These are phyloP conservation scores for Backusella mclennaniae DNA, from an alignment of 192 early-diverging fungal genomes.

Conservation along the genomic window DNA sequence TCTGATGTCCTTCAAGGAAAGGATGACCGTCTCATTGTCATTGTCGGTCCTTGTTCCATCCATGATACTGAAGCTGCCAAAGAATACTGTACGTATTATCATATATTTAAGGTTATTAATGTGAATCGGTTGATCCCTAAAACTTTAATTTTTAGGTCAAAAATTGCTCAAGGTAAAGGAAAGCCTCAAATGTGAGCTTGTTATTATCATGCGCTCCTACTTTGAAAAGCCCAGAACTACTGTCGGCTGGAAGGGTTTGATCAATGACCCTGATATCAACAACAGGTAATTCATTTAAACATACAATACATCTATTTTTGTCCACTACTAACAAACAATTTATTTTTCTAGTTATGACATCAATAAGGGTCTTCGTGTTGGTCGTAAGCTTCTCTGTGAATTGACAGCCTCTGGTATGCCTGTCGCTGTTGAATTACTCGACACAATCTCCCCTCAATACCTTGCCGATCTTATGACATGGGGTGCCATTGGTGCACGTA, in stretches of 20 bases:
- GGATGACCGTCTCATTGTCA: conserved; percentile 79
- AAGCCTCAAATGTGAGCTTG: conserved; percentile 56
- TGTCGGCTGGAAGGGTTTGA: conserved; percentile 94
- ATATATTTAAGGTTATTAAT: neutral
- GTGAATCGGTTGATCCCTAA: neutral
- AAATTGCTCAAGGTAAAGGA: conserved; percentile 44
- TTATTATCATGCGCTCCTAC: conserved; percentile 82
- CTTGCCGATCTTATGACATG: conserved; percentile 74
- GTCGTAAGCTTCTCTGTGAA: conserved; percentile 67
- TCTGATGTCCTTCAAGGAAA: conserved; percentile 65
- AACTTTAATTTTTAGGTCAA: neutral
- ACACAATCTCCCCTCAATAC: conserved; percentile 83
- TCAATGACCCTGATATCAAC: conserved; percentile 77
- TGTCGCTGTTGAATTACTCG: conserved; percentile 74
- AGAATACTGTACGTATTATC: conserved; percentile 59
- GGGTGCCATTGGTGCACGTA: conserved; percentile 83
- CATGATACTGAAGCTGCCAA: conserved; percentile 76
- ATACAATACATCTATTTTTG: neutral
- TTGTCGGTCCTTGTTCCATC: conserved; percentile 87
- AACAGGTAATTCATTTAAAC: conserved; percentile 40
- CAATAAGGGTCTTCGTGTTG: conserved; percentile 81
- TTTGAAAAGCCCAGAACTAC: conserved; percentile 87
- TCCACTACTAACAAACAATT: neutral
- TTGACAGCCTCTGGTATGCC: conserved; percentile 65
- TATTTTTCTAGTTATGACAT: conserved; percentile 58